Percentiles rank a stretch among this genome's conserved stretches.
Evolutionary conservation across 345 rosid genomes (phyloP).

Genomic region (Lenwebbia sp.): DNA sequence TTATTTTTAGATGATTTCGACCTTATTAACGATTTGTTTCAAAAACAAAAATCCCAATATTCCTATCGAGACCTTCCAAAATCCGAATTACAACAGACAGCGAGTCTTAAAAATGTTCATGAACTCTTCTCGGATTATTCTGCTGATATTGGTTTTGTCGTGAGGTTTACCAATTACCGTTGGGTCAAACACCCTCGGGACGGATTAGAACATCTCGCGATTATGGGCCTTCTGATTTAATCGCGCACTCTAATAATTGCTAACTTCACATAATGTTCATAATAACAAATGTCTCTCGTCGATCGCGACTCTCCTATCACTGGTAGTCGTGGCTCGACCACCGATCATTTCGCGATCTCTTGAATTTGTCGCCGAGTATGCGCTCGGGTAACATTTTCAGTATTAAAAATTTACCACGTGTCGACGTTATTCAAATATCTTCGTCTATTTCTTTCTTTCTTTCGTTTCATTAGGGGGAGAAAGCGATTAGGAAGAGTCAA

Average conservation of each 20-base stretch:
- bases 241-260: not conserved
- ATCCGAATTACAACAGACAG: not conserved
- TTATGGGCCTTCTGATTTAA: not conserved
- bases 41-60: not conserved
- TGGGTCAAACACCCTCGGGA: not conserved
- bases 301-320: too few relatives aligned
- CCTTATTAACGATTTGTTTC: too few relatives aligned
- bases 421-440: not conserved
- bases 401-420: not conserved
- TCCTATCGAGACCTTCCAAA: not conserved
- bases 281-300: too few relatives aligned
- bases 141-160: not conserved
- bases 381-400: not conserved
- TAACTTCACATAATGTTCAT: too few relatives aligned
- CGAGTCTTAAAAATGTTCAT: not conserved
- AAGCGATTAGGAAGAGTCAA: not conserved
- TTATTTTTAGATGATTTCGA: not conserved
- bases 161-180: not conserved
- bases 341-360: not conserved
- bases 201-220: not conserved
- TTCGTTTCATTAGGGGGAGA: not conserved
- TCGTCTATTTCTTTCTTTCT: not conserved
- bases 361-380: not conserved
- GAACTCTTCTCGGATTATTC: not conserved
- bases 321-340: not conserved